Percentiles rank a stretch among this genome's conserved stretches.
These are phyloP conservation scores for Talaromyces atroroseus DNA, from an alignment of 2,329 filamentous ascomycete species.

Conservation along the genomic window DNA sequence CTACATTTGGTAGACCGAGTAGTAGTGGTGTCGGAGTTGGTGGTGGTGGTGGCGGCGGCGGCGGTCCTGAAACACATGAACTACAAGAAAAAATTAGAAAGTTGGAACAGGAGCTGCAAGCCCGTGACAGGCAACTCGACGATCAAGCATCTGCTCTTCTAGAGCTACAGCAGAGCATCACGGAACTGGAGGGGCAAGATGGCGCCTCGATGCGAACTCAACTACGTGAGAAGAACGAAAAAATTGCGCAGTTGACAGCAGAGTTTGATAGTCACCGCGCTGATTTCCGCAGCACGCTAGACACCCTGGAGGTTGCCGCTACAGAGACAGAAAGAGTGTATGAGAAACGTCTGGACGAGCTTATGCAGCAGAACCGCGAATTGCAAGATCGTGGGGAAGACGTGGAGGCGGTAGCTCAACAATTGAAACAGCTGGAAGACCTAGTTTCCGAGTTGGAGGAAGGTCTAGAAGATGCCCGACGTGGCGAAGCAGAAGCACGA, in stretches of 20 bases:
- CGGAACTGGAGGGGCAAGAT: constrained; percentile 78
- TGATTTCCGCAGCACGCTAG: constrained; percentile 94
- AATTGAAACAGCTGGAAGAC: constrained; percentile 93
- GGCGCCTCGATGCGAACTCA: constrained; percentile 70
- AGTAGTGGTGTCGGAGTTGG: not conserved
- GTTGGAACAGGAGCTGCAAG: constrained; percentile 68
- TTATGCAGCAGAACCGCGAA: constrained; percentile 78
- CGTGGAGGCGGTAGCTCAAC: constrained; percentile 81
- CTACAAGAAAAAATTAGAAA: constrained; percentile 68
- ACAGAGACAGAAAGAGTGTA: constrained; percentile 93
- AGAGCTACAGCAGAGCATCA: constrained; percentile 84
- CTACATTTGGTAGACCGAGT: constrained; percentile 9
- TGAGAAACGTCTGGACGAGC: constrained; percentile 54
- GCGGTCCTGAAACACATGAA: constrained; percentile 26
- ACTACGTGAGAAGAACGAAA: constrained; percentile 92
- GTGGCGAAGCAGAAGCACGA: constrained; percentile 90
- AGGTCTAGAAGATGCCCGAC: constrained; percentile 85
- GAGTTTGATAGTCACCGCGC: constrained; percentile 94
- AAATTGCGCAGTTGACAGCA: constrained; percentile 83
- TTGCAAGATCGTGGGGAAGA: constrained; percentile 78
- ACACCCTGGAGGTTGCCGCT: constrained; percentile 91
- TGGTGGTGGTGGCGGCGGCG: constrained; percentile 6
- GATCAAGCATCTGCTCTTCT: constrained; percentile 76
- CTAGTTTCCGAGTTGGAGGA: constrained; percentile 95
- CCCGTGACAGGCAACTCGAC: constrained; percentile 79